phyloP scores from a whole-genome alignment of 768 basidiomycete genomes.

The Lactarius trivialis region DNA sequence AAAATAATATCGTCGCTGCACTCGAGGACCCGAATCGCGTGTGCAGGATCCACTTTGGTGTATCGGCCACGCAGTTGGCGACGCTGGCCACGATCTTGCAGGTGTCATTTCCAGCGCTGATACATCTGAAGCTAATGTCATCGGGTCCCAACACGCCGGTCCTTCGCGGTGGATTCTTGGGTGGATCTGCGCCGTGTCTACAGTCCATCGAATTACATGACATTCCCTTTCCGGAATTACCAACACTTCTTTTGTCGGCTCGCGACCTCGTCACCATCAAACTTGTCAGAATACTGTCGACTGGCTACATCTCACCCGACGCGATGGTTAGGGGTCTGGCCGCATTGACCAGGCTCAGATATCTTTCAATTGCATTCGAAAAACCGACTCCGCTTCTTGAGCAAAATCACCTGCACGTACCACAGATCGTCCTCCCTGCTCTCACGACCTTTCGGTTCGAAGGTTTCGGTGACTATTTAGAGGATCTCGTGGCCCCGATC shows the following conservation, averaged over 20 bases:
- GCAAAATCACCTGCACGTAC: neutral
- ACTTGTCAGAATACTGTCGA: neutral
- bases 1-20: neutral
- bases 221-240: neutral
- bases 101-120: neutral
- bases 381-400: neutral
- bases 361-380: neutral
- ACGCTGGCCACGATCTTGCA: neutral
- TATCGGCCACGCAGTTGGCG: neutral
- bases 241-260: neutral
- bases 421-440: neutral
- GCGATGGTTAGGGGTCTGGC: neutral
- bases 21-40: neutral
- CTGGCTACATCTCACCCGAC: neutral
- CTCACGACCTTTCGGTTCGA: neutral
- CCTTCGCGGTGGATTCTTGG: neutral
- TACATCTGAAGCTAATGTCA: neutral
- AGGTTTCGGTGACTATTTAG: neutral
- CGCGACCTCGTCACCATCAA: neutral
- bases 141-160: neutral
- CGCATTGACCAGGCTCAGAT: neutral
- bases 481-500: neutral
- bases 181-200: neutral
- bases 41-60: neutral
- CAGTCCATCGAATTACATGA: neutral